These are phyloP conservation scores for Nemania serpens DNA, from an alignment of 2,329 filamentous ascomycete genomes.

Conservation along the genomic window DNA sequence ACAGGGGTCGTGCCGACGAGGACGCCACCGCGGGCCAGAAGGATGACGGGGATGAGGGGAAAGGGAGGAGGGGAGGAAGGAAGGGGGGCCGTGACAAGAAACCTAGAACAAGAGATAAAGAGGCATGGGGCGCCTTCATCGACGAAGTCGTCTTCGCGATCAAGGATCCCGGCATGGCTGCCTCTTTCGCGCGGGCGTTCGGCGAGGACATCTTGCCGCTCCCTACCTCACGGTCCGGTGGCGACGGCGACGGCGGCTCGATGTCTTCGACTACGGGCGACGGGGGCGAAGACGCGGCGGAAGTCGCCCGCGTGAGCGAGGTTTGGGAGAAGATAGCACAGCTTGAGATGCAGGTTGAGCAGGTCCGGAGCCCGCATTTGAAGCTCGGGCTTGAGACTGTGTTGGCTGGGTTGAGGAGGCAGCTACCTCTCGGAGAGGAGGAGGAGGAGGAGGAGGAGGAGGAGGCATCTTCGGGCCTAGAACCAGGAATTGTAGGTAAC, in stretches of 20 bases:
- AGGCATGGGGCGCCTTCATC: conserved; percentile 48
- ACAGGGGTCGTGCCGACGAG: no score
- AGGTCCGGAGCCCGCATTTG: conserved; percentile 37
- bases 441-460: neutral
- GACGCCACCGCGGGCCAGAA: no score
- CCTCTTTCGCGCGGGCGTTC: conserved; percentile 56
- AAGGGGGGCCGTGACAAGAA: neutral
- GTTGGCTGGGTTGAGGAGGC: conserved; percentile 34
- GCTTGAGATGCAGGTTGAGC: conserved; percentile 34
- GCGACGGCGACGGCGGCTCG: conserved; percentile 9
- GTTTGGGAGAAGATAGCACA: conserved; percentile 39
- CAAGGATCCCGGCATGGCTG: conserved; percentile 55
- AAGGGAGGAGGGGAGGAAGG: conserved; percentile 19
- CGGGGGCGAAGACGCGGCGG: conserved; percentile 25
- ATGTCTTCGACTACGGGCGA: conserved; percentile 22
- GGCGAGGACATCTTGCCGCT: conserved; percentile 43
- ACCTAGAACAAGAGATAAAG: conserved; percentile 8
- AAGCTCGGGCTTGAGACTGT: conserved; percentile 36
- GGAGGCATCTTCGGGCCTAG: no score
- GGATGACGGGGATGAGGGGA: neutral
- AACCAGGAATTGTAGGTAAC: neutral
- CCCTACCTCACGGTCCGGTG: no score
- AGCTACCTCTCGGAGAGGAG: conserved; percentile 28
- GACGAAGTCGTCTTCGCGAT: conserved; percentile 64
- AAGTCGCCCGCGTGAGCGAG: conserved; percentile 29